Evolutionary conservation across 1,284 basidiomycete species (phyloP), one percentile per base, ranked within the genome.

Genomic region (Rhodotorula sp.): DNA sequence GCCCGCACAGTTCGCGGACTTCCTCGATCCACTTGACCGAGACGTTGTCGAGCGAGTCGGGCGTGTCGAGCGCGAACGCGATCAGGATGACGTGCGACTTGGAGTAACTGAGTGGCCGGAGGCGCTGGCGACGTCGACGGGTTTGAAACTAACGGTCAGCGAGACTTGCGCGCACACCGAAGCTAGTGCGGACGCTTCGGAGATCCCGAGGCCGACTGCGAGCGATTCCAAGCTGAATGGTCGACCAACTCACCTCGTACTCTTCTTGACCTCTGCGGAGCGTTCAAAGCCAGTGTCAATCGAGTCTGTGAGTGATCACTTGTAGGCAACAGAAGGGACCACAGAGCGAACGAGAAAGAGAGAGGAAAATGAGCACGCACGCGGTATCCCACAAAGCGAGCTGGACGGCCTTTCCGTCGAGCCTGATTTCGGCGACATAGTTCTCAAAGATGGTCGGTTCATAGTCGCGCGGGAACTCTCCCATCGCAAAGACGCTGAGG

Each of bases 11-110:
- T 39, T 87, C 89, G 74, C 93, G 89, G 7, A 97, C 94, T 84
- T 97, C 94, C 82, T 95, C 92, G 81, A 95, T 97, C 96, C 96
- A 98, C 91, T 98, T 97, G 74, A 90, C 89, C 26, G 89, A 87
- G 26, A 98, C 95, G 83, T 98, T 98, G 78, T 98, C 96, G 72
- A 98, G 85, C 62, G 93, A 96, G 83, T 98, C 96, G 43, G 93
- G 94, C 29, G 94, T 94, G 83, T 98, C 96, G 80, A 99, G 90
- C 59, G 92, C 88, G 80, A 96, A 99, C 31, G 94, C 95, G 80
- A 99, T 98, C 76, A 99, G 87, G 81, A 99, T 97, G 79, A 99
- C 93, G 83, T 99, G 96, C 67, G 96, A 96, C 85, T 97, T 93
- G 62, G 94, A 94, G 83, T 98, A 98, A 39, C 93, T 97, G 81